Evolutionary conservation across 176 grass and related monocot species (phyloP).

Genomic region (Hsuehochloa calcarea): DNA sequence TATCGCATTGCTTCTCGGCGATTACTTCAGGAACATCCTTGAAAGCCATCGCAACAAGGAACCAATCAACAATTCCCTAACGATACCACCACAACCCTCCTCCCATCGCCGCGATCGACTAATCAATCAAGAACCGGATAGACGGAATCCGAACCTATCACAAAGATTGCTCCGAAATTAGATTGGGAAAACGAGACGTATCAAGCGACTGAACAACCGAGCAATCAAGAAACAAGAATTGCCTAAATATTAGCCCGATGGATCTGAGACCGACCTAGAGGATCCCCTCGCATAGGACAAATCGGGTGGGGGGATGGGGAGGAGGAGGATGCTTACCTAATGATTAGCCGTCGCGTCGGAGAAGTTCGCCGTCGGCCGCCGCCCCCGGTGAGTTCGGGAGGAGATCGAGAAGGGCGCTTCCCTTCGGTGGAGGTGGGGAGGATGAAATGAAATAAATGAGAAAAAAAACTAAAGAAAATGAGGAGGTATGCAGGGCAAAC

Average conservation of each 20-base stretch:
- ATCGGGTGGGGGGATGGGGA: background rate
- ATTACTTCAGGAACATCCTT: background rate
- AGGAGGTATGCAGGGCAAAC: background rate
- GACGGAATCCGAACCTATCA: conserved; percentile 17
- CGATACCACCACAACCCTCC: background rate
- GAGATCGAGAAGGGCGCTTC: conserved; percentile 19
- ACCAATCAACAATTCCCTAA: background rate
- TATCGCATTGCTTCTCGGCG: conserved; percentile 11
- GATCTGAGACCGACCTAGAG: conserved; percentile 29
- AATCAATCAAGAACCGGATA: conserved; percentile 1
- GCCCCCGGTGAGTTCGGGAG: background rate
- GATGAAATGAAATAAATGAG: conserved; percentile 16
- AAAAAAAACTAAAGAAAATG: conserved; percentile 5
- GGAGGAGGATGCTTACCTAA: background rate
- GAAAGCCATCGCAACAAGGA: conserved; percentile 36
- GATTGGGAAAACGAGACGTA: background rate
- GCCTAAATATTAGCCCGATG: background rate
- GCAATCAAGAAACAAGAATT: conserved; percentile 11
- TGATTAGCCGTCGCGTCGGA: background rate
- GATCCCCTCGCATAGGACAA: background rate
- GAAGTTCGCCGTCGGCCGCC: background rate
- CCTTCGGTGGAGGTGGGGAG: background rate
- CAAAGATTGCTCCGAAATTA: conserved; percentile 19
- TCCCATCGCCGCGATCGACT: background rate
- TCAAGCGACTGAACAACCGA: background rate